Evolutionary conservation across 768 basidiomycete species (phyloP), one percentile per base, ranked within the genome.

Genomic region (Leccinum truebloodii): DNA sequence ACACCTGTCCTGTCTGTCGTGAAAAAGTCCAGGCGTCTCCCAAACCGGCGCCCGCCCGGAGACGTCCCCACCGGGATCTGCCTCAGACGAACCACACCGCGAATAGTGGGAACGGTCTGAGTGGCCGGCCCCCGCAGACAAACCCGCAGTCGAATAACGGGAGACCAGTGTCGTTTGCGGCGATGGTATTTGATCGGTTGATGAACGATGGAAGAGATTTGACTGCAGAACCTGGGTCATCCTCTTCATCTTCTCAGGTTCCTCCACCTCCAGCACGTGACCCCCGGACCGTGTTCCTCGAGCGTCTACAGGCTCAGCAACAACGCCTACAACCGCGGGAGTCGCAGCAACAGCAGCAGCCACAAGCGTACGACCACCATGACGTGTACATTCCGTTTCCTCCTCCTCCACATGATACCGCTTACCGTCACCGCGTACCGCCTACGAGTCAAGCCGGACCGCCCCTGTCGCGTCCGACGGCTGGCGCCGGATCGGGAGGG

Each of bases 1-100:
- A 79, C 54, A 92, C 90, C 0, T 94, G 92, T 63, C 92, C 91
- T 14, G 88, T 93, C 2, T 94, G 91, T 71, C 87, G 91, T 46
- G 83, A 85, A 65, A 75, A 80, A 28, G 87, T 91, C 61, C 69
- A 67, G 52, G 14, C 65, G 13, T 64, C 67, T 2, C 66, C 68
- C 32, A 70, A 69, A 35, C 67, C 69, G 14, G 61, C 61, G 4
- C 64, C 70, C 2, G 61, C 63, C 0, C 67, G 71, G 12, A 65
- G 65, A 46, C 61, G 72, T 28, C 63, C 57, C 3, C 24, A 46
- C 8, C 65, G 65, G 32, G 62, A 62, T 1, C 3, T 44, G n/a
- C n/a, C 66, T 7, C 68, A 55, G 34, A 22, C 63, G 54, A 65
- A 59, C 50, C 59, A 56, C 7, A 64, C 53, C 6, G 14, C 53